Evolutionary conservation across 148 eudicot species (phyloP), one percentile per base, ranked within the genome.

Genomic region (Rhododendron ferrugineum): DNA sequence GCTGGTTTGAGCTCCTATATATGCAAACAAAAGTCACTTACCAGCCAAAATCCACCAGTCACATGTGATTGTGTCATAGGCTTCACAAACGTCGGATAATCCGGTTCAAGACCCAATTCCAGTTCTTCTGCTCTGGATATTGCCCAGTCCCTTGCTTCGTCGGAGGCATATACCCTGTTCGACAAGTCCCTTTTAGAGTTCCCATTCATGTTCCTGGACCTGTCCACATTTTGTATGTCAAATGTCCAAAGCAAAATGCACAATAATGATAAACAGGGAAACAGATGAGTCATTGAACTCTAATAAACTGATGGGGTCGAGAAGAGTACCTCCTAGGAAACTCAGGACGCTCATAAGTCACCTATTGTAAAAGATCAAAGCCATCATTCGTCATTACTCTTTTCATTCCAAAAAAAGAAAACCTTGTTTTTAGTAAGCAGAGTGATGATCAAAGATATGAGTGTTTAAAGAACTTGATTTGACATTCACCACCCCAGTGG

Each of bases 11-110:
- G 18, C 56, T 46, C n/a, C 49, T 22, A 20, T 34, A 1, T 34
- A 34, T 44, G 56, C 30, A 42, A n/a, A 16, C 46, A 1, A 36
- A 46, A 77, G 32, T 16, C 42, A 68, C 89, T 87, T 87, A 96
- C 99, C 94, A 96, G 92, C 99, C 99, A 94, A 88, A 94, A 94
- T 7, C 94, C 96, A 58, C 98, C 98, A 82, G 90, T 92, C 32
- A 92, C 94, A 89, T 94, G 96, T 20, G 98, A 94, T 74, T 92
- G 98, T 40, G 92, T 92, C 98, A 94, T 94, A 14, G 94, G 90
- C 80, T 90, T 92, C 20, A 94, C 83, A 22, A 94, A 90, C 0
- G 89, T 90, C 32, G 96, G 94, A 86, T 79, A 85, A 6, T 81
- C 90, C 0, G 76, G 44, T 30, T 82, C 89, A 47, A 94, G 92